Evolutionary conservation across 352 stramenopile genomes (phyloP), one percentile per base, ranked within the genome.

Genomic region (Globisporangium heterothallicum): DNA sequence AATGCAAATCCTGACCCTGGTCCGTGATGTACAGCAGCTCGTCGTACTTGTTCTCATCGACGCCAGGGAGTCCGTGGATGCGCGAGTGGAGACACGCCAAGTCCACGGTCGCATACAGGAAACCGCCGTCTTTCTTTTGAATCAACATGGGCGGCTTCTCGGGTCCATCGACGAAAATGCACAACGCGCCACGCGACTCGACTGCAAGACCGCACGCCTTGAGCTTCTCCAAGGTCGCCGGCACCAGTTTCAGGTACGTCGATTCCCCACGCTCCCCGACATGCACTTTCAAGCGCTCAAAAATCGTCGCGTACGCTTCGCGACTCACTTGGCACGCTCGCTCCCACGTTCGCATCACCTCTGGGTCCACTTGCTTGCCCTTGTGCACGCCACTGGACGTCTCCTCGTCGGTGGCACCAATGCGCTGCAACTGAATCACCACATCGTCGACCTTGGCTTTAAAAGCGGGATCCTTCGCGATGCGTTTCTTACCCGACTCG

Each of bases 21-120:
- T 94, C 83, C 0, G 83, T 94, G 41, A 92, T 72, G 56, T 94
- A 92, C 18, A 94, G 60, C 30, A 90, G 67, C 60, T 90, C 71
- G 47, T 94, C 80, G 66, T 94, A 90, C 29, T 61, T 47, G 12
- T 65, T 86, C 1, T 67, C 44, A 29, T 92, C 83, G 7, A 92
- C 65, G 13, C 73, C 77, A 2, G 74, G 65, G 42, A 87, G 81
- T 12, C 79, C 79, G 42, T 84, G 72, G 47, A 94, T 85, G 22
- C 83, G 80, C 12, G 74, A 89, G 50, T 86, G 61, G 18, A 94
- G 54, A 30, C 78, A 86, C 24, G 80, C 65, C 6, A 92, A 54
- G 49, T 94, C 84, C 35, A 86, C 72, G 18, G 78, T 92, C 16
- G 84, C 80, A 53, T 93, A 93, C 43, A 93, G 32, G 53, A 79